Percentiles rank a stretch among this genome's conserved stretches.
These are phyloP conservation scores for Amanita pseudoporphyria DNA, from an alignment of 768 basidiomycete genomes.

Conservation along the genomic window DNA sequence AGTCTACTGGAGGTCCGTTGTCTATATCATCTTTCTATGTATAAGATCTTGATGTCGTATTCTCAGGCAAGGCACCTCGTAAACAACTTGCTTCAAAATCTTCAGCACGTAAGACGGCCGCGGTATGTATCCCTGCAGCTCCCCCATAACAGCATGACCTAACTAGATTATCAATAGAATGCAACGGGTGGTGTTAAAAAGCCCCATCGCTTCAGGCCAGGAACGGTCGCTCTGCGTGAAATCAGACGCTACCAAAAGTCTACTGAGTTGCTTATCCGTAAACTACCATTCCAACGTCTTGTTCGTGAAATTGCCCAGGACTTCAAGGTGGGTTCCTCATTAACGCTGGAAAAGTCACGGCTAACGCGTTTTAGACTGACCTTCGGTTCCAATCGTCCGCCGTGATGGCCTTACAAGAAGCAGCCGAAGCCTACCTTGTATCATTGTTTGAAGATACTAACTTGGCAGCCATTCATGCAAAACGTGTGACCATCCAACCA, in stretches of 20 bases:
- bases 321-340: conserved; percentile 44
- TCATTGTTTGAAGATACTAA: conserved; percentile 66
- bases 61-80: conserved; percentile 46
- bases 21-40: not conserved
- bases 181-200: conserved; percentile 68
- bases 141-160: not conserved
- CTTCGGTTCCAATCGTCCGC: conserved; percentile 70
- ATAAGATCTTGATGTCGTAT: not conserved
- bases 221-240: conserved; percentile 72
- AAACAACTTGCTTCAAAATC: conserved; percentile 53
- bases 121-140: conserved; percentile 19
- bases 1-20: conserved; percentile 57
- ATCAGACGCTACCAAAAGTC: conserved; percentile 59
- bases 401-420: conserved; percentile 60
- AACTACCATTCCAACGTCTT: conserved; percentile 62
- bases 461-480: conserved; percentile 52
- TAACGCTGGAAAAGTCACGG: not conserved
- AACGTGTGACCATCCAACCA: conserved; percentile 50
- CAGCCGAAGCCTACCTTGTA: conserved; percentile 61
- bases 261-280: conserved; percentile 54
- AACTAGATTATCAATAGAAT: conserved; percentile 16
- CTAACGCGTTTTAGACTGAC: conserved; percentile 38
- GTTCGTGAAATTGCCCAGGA: conserved; percentile 79
- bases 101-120: conserved; percentile 48
- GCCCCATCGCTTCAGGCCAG: conserved; percentile 74